Conservation (phyloP, 169 alveolate genomes). For the Plasmodium billcollinsi region DNA sequence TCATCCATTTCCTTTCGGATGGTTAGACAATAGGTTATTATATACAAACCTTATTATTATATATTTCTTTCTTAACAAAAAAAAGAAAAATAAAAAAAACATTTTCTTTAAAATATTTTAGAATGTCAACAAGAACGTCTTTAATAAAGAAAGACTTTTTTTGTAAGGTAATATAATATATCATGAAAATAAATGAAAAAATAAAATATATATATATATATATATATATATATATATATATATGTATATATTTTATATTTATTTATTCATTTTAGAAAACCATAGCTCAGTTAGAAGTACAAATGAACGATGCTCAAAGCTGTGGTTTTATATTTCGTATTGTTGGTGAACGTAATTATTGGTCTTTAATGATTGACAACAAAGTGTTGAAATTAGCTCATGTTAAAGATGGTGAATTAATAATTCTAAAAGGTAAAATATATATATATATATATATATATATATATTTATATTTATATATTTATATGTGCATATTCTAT, state of each 20-base stretch:
- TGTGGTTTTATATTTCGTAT: slow-evolving; percentile 73
- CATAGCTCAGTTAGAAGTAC: slow-evolving; percentile 73
- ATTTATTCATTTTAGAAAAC: slow-evolving; percentile 26
- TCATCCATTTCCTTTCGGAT: slow-evolving; percentile 76
- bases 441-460: slow-evolving; percentile 1
- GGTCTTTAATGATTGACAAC: slow-evolving; percentile 70
- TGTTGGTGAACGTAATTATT: slow-evolving; percentile 56
- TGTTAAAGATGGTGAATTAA: slow-evolving; percentile 54
- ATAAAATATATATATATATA: background rate
- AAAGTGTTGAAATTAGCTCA: slow-evolving; percentile 34
- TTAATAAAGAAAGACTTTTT: slow-evolving; percentile 66
- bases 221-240: background rate
- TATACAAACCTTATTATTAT: background rate
- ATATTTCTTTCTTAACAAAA: background rate
- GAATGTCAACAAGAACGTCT: slow-evolving; percentile 74
- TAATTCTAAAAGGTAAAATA: slow-evolving; percentile 36
- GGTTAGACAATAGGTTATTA: slow-evolving; percentile 74
- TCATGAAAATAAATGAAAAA: background rate
- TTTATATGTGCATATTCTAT: too few species aligned
- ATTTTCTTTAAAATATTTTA: background rate
- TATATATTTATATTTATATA: background rate
- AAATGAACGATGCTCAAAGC: slow-evolving; percentile 59
- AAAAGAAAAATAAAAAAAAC: background rate
- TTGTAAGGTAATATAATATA: slow-evolving; percentile 58
- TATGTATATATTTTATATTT: background rate